These are phyloP conservation scores for Furcasterigmium furcatum DNA, from an alignment of 2,329 filamentous ascomycete genomes.

Conservation along the genomic window DNA sequence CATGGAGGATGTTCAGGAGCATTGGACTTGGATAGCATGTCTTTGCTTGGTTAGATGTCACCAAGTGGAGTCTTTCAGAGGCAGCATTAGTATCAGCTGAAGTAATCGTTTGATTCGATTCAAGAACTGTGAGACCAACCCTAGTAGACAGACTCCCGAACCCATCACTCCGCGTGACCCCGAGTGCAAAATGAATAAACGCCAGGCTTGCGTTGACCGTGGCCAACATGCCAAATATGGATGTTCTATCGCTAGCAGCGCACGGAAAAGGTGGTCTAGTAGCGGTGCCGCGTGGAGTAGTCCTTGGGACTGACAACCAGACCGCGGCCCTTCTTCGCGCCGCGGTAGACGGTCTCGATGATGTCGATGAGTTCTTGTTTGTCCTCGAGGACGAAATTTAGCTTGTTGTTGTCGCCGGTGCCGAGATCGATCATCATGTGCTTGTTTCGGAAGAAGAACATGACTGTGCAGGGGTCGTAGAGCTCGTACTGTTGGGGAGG, in stretches of 20 bases:
- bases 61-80: too few species aligned
- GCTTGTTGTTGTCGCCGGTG: constrained; percentile 97
- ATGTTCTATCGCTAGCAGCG: too few species aligned
- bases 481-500: constrained; percentile 45
- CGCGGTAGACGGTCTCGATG: constrained; percentile 94
- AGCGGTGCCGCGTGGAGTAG: constrained; percentile 33
- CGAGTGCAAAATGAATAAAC: too few species aligned
- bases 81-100: neutral
- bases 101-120: constrained; percentile 6
- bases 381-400: constrained; percentile 82
- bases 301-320: constrained; percentile 93
- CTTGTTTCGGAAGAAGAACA: constrained; percentile 98
- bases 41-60: neutral
- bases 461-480: constrained; percentile 90
- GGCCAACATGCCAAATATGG: neutral
- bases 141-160: too few species aligned
- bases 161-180: too few species aligned
- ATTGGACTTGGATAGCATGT: neutral
- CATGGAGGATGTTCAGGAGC: neutral
- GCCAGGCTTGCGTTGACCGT: too few species aligned
- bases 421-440: constrained; percentile 99
- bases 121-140: constrained; percentile 19
- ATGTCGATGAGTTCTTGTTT: constrained; percentile 99
- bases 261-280: constrained; percentile 18
- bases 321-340: constrained; percentile 97